Base-by-base conservation (phyloP, 192 early-diverging fungal genomes). In the Lobosporangium transversale region DNA sequence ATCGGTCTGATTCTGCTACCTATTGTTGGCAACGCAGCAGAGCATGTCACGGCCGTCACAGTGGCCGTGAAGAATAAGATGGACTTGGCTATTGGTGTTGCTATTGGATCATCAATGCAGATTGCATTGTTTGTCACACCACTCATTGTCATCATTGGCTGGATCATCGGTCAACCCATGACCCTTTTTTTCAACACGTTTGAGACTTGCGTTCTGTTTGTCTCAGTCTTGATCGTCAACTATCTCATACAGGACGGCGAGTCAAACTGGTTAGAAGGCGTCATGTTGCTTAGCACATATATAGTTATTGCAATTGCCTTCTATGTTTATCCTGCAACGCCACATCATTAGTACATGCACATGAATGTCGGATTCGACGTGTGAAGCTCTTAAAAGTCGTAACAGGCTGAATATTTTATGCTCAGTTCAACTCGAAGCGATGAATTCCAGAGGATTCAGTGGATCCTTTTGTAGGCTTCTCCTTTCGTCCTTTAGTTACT, bases 201-300 rank as follows among this genome's bases (percentile, higher is more conserved):
- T 70, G 92, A 95, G 56, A 94, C 93, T 0, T 87, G 90, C 20
- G 85, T 96, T 0, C 64, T 97, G 35, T 95, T 97, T 75, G 78
- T 94, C 36, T 87, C 87, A 4, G 92, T 92, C 26, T 70, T 94
- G 42, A 83, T 94, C n/a, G 89, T 90, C 40, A 92, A 92, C 71
- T 92, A 91, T 64, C 78, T 93, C 17, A 88, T 92, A 75, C 85
- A 85, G 58, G 96, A 97, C 73, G 97, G 97, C 14, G 74, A 90
- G 47, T 91, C 90, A 7, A 96, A 97, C 80, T 98, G 94, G 94
- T 83, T 98, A 17, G 94, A 95, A 78, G 97, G 97, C 8, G 84
- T 85, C 35, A 87, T 95, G 80, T 79, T 97, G 29, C 78, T 98
- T 35, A 87, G 84, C 7, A 85, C 92, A 0, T 98, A 97, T 83